Conservation (phyloP, 805 yeast genomes). For the Yamadazyma akitaensis region DNA sequence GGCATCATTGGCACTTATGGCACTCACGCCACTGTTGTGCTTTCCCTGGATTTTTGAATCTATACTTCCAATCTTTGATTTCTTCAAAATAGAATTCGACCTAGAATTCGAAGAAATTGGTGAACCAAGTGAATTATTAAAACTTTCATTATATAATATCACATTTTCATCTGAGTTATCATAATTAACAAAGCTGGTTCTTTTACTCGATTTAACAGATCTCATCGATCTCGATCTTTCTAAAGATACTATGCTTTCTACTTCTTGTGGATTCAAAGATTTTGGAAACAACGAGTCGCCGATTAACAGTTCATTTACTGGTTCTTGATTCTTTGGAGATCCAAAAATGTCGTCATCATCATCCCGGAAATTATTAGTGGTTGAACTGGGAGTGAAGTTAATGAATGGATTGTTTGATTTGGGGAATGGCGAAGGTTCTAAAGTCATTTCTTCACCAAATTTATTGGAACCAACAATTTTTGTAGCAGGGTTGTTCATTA, state of each 20-base stretch:
- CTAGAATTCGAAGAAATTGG: constrained; percentile 24
- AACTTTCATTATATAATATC: constrained; percentile 21
- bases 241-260: constrained; percentile 67
- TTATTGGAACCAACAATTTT: constrained; percentile 16
- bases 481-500: constrained; percentile 23
- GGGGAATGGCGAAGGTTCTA: constrained; percentile 20
- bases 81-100: constrained; percentile 39
- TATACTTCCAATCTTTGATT: constrained; percentile 10
- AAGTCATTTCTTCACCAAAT: constrained; percentile 28
- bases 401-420: constrained; percentile 14
- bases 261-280: constrained; percentile 61
- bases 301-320: constrained; percentile 20
- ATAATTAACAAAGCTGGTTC: constrained; percentile 39
- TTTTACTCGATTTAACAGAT: constrained; percentile 42
- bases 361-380: neutral
- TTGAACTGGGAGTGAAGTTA: constrained; percentile 4
- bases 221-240: constrained; percentile 63
- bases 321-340: constrained; percentile 22
- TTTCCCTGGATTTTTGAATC: constrained; percentile 5
- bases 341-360: constrained; percentile 21
- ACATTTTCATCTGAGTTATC: constrained; percentile 41
- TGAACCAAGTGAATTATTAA: constrained; percentile 14
- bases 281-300: constrained; percentile 69
- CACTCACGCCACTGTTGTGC: neutral
- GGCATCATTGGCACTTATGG: neutral